phyloP scores from a whole-genome alignment of 2,329 filamentous ascomycete species.

The Colletotrichum australisinense region DNA sequence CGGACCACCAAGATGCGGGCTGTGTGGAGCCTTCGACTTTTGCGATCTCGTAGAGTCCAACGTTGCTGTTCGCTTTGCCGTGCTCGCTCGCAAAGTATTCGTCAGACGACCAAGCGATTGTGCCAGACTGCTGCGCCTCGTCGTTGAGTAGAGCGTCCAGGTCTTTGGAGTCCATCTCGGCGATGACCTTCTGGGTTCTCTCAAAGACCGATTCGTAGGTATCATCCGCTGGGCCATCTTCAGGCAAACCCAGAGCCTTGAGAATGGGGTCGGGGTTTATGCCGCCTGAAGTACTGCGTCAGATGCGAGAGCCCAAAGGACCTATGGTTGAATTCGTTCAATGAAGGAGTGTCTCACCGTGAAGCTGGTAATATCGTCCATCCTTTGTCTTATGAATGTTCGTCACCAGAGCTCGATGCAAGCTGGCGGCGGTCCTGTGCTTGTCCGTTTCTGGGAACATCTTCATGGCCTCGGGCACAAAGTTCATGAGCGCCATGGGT shows the following conservation, averaged over 20 bases:
- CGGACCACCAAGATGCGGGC: constrained; percentile 55
- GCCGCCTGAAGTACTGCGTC: neutral
- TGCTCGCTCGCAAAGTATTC: constrained; percentile 43
- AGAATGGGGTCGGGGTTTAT: constrained; percentile 38
- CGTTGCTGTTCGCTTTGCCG: constrained; percentile 38
- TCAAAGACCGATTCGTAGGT: constrained; percentile 39
- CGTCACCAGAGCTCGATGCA: constrained; percentile 29
- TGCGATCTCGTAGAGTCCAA: constrained; percentile 40
- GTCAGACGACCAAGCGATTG: constrained; percentile 40
- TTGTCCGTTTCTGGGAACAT: constrained; percentile 30
- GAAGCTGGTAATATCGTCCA: constrained; percentile 39
- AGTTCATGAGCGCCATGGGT: constrained; percentile 28
- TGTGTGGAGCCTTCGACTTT: constrained; percentile 40
- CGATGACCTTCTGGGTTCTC: constrained; percentile 27
- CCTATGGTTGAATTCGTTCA: no score
- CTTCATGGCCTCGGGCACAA: constrained; percentile 18
- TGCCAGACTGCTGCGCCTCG: constrained; percentile 41
- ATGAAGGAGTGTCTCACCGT: constrained; percentile 14
- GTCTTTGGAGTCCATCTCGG: constrained; percentile 37
- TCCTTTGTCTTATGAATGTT: constrained; percentile 44
- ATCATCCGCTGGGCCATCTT: constrained; percentile 37
- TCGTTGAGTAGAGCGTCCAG: constrained; percentile 40
- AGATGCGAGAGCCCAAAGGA: no score
- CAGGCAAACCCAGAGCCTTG: constrained; percentile 34
- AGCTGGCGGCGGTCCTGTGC: constrained; percentile 14